Evolutionary conservation across 2,329 filamentous ascomycete genomes (phyloP), one percentile per base, ranked within the genome.

Genomic region (Setomelanomma holmii): DNA sequence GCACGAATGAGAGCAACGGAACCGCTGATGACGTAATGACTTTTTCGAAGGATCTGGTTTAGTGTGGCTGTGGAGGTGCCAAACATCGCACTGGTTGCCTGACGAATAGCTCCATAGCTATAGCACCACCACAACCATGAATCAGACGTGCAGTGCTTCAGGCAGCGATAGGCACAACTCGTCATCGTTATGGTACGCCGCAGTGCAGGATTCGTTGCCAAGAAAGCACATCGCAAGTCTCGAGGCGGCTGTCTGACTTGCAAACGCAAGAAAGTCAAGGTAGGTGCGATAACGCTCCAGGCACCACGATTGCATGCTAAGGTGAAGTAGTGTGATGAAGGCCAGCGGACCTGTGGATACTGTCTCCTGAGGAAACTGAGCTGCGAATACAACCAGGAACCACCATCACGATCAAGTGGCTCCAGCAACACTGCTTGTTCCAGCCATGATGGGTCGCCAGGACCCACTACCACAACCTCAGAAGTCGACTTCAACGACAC

Each of bases 261-360:
- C 49, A 73, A 72, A 46, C 57, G 56, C 16, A 73, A 71, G 57
- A 73, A 71, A 50, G 66, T 72, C 8, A 73, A 73, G 62, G 70
- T 72, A 56, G 33, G 40, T 34, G 40, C 20, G 14, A 40, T 16
- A 19, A 7, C 12, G 7, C 14, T 10, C 10, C 16, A 21, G 27
- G 5, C 1, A 24, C 27, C 3, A 10, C 3, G 5, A 4, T 5
- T 20, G 24, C 33, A 22, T 7, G 49, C 11, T 59, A 23, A 56
- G 43, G 0, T 27, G 5, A 24, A 10, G 8, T 30, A 73, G 70
- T 73, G 70, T 44, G 67, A 73, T 56, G 69, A 73, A 50, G 20
- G 34, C 4, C 60, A 61, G 14, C 70, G 68, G 21, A 16, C 14
- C 7, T 73, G 70, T 47, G 46, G 48, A 6, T 73, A 73, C 40